Evolutionary conservation across 768 basidiomycete species (phyloP).

Genomic region (Lepiota venenata): DNA sequence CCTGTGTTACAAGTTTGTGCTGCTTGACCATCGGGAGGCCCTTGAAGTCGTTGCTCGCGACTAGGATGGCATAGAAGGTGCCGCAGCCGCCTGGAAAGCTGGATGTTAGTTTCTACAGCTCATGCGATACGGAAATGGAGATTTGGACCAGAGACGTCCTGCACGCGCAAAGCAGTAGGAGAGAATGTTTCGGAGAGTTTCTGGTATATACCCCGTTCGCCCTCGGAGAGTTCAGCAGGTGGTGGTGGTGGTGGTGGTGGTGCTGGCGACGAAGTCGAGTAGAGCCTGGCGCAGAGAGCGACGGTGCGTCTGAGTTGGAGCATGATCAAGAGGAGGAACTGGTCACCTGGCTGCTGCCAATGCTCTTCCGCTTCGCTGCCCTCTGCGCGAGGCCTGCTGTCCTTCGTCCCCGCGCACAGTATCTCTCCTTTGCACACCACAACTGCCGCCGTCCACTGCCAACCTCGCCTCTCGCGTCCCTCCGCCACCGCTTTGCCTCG

Average conservation of each 20-base stretch:
- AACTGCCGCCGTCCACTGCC: background rate
- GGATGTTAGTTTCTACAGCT: too few relatives aligned
- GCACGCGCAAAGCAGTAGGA: constrained; percentile 80
- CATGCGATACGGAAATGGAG: background rate
- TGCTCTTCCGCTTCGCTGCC: background rate
- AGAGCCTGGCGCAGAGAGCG: background rate
- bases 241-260: constrained; percentile 15
- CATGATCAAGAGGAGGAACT: constrained; percentile 1
- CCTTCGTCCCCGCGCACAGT: background rate
- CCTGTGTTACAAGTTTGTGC: constrained; percentile 84
- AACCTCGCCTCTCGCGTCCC: background rate
- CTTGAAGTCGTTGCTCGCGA: constrained; percentile 82
- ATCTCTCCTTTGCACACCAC: background rate
- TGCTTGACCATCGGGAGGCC: constrained; percentile 89
- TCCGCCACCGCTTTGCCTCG: constrained; percentile 4
- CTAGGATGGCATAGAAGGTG: constrained; percentile 91
- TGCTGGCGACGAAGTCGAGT: constrained; percentile 16
- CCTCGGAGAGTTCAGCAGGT: constrained; percentile 37
- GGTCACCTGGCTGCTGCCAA: background rate
- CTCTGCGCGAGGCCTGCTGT: background rate
- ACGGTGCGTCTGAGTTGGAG: background rate
- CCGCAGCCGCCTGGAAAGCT: constrained; percentile 84
- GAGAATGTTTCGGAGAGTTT: constrained; percentile 75
- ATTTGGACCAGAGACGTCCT: constrained; percentile 96
- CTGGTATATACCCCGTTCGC: constrained; percentile 66